Evolutionary conservation across 331 rosid genomes (phyloP), one percentile per base, ranked within the genome.

Genomic region (Cydonia oblonga): DNA sequence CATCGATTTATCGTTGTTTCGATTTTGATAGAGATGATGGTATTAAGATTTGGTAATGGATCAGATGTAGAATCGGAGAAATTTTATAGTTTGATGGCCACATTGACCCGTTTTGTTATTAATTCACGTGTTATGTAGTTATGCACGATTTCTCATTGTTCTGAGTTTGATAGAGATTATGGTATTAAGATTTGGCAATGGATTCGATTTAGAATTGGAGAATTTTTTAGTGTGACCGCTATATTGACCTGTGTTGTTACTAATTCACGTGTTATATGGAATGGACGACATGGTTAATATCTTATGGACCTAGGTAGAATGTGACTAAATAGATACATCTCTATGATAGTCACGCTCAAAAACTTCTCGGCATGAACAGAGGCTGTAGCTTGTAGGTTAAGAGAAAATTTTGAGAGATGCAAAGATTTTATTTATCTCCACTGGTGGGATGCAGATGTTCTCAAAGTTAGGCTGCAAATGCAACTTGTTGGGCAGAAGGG

Each of bases 401-500:
- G n/a, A n/a, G n/a, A n/a, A n/a, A n/a, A n/a, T n/a, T n/a, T n/a
- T n/a, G n/a, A n/a, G n/a, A n/a, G n/a, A n/a, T n/a, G 26, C 68
- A 9, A 44, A 8, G 19, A 28, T 16, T 32, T 65, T 30, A 14
- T 24, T 6, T n/a, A 42, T 63, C 69, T 75, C 20, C 67, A 72
- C 59, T 22, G 81, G 79, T 60, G 54, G 54, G 77, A 64, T 82
- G 91, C 90, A 95, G 97, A 95, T 87, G 96, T 95, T 22, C 78
- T 95, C 76, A 95, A 95, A 81, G 96, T 91, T 52, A 91, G 99
- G 87, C 89, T 95, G 80, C 99, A 95, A 80, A 95, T 89, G 96
- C 99, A 95, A 83, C 99, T 91, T 53, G 92, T 90, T 78, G 96
- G 99, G 68, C 96, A 87, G 90, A 91, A 78, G 70, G 96, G 96